phyloP scores from a whole-genome alignment of 1,139 yeast species.

The Petasospora rhodanensis region DNA sequence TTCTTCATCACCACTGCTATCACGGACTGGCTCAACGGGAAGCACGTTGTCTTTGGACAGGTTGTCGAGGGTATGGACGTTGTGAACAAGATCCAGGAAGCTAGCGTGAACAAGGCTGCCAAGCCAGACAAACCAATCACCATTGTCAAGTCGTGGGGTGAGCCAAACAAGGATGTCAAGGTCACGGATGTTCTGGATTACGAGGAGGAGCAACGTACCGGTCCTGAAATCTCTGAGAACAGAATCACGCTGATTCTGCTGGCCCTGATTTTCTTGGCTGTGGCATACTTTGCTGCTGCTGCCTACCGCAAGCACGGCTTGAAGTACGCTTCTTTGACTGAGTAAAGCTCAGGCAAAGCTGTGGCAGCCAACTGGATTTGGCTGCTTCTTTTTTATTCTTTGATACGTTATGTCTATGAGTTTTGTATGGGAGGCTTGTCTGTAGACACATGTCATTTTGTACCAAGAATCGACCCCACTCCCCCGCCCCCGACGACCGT shows the following conservation, averaged over 20 bases:
- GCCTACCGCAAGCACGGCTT: constrained; percentile 10
- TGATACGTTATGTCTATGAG: too few species aligned
- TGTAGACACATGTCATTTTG: too few species aligned
- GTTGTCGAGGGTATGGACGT: constrained; percentile 66
- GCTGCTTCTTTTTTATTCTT: too few species aligned
- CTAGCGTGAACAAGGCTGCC: constrained; percentile 43
- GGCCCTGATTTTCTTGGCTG: constrained; percentile 17
- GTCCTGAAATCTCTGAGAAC: constrained; percentile 15
- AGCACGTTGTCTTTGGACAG: constrained; percentile 81
- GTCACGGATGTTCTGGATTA: constrained; percentile 22
- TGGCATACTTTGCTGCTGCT: constrained; percentile 15
- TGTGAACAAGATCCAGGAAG: constrained; percentile 48
- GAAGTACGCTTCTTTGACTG: constrained; percentile 25
- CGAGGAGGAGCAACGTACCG: constrained; percentile 15
- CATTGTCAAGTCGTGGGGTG: constrained; percentile 37
- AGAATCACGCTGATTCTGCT: constrained; percentile 19
- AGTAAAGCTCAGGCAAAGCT: too few species aligned
- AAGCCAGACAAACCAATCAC: constrained; percentile 37
- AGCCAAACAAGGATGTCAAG: constrained; percentile 23
- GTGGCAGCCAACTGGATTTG: too few species aligned
- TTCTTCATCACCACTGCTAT: constrained; percentile 62
- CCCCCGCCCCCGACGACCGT: too few species aligned
- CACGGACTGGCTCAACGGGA: constrained; percentile 61
- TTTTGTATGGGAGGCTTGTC: too few species aligned
- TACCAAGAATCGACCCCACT: too few species aligned